Conservation (phyloP, 768 basidiomycete genomes). For the Mycena belliarum region DNA sequence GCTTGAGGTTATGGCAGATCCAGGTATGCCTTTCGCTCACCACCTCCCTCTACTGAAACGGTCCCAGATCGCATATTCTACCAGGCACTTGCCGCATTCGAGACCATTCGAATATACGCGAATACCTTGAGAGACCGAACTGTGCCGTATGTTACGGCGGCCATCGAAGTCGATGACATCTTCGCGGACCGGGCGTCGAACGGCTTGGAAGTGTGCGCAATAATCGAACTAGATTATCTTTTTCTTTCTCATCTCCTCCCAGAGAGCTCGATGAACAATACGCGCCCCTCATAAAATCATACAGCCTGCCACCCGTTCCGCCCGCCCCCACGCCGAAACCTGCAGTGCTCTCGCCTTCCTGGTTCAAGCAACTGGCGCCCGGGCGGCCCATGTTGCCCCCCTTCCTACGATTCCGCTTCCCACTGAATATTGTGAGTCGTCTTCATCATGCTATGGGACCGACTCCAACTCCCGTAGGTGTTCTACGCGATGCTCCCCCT, state of each 20-base stretch:
- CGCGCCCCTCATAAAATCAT: slow-evolving; percentile 55
- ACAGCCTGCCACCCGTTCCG: slow-evolving; percentile 44
- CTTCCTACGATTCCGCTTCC: slow-evolving; percentile 58
- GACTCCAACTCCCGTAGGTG: slow-evolving; percentile 35
- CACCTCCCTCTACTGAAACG: neutral
- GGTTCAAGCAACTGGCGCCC: slow-evolving; percentile 45
- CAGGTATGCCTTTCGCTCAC: slow-evolving; percentile 41
- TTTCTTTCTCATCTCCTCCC: slow-evolving; percentile 1
- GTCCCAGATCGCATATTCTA: slow-evolving; percentile 70
- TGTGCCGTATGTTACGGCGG: slow-evolving; percentile 81
- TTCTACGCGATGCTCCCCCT: slow-evolving; percentile 61
- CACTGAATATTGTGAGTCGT: slow-evolving; percentile 67
- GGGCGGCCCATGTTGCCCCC: slow-evolving; percentile 56
- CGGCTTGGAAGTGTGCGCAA: slow-evolving; percentile 59
- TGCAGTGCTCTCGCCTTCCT: slow-evolving; percentile 39
- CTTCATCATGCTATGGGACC: neutral
- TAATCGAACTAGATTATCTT: neutral
- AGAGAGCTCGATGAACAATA: slow-evolving; percentile 64
- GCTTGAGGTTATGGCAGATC: slow-evolving; percentile 80
- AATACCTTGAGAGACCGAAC: slow-evolving; percentile 81
- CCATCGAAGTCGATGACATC: slow-evolving; percentile 67
- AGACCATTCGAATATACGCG: slow-evolving; percentile 74
- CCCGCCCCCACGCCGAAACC: slow-evolving; percentile 42
- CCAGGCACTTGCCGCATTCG: slow-evolving; percentile 66
- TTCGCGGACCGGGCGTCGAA: slow-evolving; percentile 57